Conservation (phyloP, 768 basidiomycete species). For the Trametes maxima region DNA sequence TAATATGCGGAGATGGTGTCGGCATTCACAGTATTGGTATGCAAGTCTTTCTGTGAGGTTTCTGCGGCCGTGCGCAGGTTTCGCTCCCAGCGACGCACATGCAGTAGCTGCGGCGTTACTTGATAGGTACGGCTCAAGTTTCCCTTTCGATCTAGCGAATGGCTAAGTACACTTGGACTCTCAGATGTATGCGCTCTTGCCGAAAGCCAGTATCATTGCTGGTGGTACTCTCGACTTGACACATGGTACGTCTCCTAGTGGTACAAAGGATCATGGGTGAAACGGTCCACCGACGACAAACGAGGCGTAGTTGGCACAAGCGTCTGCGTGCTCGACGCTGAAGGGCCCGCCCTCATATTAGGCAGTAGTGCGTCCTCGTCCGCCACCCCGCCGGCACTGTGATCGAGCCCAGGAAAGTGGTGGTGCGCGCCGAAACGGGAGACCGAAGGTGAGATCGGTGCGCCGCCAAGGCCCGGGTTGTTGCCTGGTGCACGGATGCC, state of each 20-base stretch:
- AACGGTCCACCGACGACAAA: conserved; percentile 9
- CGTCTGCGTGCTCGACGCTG: background rate
- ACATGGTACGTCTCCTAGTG: background rate
- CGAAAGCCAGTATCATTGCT: background rate
- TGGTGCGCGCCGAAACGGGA: conserved; percentile 10
- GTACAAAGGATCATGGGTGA: conserved; percentile 13
- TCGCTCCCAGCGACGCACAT: too few relatives aligned
- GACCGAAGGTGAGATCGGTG: conserved; percentile 1
- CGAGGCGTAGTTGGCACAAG: conserved; percentile 5
- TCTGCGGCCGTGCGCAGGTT: too few relatives aligned
- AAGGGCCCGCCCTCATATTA: background rate
- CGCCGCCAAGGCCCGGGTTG: background rate
- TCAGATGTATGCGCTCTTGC: background rate
- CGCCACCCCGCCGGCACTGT: background rate
- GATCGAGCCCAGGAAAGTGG: conserved; percentile 9
- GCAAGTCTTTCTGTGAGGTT: too few relatives aligned
- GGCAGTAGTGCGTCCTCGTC: background rate
- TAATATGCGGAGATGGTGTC: background rate
- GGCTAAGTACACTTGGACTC: background rate
- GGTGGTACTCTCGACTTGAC: too few relatives aligned
- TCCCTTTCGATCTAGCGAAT: too few relatives aligned
- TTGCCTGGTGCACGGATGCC: background rate
- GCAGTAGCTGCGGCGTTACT: too few relatives aligned
- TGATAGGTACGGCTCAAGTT: too few relatives aligned
- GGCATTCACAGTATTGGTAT: background rate